phyloP scores from a whole-genome alignment of 1,139 yeast genomes.

The Blastobotrys indianensis region DNA sequence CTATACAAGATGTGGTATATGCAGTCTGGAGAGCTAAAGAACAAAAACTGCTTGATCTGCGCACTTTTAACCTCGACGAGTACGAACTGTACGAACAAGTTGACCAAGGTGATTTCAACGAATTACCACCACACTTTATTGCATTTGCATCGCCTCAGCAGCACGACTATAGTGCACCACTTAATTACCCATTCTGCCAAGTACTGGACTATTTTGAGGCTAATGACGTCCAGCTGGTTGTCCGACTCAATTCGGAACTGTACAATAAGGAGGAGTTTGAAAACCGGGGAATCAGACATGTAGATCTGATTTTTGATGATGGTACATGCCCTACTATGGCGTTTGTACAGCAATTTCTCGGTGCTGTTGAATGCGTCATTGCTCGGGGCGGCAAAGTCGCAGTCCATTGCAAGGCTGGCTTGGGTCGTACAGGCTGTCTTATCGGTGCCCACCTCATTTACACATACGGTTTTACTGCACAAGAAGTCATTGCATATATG shows the following conservation, averaged over 20 bases:
- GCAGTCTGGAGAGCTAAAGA: slow-evolving; percentile 99
- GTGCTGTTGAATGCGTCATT: slow-evolving; percentile 89
- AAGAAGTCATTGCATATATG: slow-evolving; percentile 94
- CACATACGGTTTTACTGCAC: slow-evolving; percentile 95
- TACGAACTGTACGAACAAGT: slow-evolving; percentile 90
- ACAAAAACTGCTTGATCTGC: slow-evolving; percentile 77
- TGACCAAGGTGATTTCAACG: slow-evolving; percentile 94
- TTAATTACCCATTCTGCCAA: slow-evolving; percentile 48
- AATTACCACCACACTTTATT: slow-evolving; percentile 84
- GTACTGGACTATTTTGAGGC: slow-evolving; percentile 70
- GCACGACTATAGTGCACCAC: slow-evolving; percentile 37
- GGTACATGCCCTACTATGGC: slow-evolving; percentile 97
- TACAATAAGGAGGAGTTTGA: slow-evolving; percentile 83
- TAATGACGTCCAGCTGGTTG: slow-evolving; percentile 79
- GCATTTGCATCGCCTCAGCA: slow-evolving; percentile 98
- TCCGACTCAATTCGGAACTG: slow-evolving; percentile 82
- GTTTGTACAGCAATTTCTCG: slow-evolving; percentile 84
- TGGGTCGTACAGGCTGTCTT: slow-evolving; percentile 95
- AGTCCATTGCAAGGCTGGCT: slow-evolving; percentile 96
- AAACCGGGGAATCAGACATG: slow-evolving; percentile 75
- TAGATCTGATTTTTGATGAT: slow-evolving; percentile 94
- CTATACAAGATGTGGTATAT: slow-evolving; percentile 90
- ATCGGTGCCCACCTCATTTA: slow-evolving; percentile 96
- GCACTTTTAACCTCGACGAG: slow-evolving; percentile 84
- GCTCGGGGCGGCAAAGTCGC: slow-evolving; percentile 86